phyloP scores from a whole-genome alignment of 768 basidiomycete genomes.

The Hemileccinum rubropunctum region DNA sequence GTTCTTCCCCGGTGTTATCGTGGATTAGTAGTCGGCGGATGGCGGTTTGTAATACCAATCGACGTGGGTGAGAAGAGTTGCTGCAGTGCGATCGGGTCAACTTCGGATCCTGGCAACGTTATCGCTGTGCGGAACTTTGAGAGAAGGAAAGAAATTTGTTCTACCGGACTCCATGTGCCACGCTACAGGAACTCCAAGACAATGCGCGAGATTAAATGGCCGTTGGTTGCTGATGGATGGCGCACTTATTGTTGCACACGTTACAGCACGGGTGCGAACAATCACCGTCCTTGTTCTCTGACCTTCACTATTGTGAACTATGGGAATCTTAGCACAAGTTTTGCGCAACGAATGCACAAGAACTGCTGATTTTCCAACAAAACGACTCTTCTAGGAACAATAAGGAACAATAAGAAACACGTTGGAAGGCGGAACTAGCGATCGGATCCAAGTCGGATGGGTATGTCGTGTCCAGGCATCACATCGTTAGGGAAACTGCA shows the following conservation, averaged over 20 bases:
- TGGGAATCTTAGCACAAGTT: background rate
- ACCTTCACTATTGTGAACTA: background rate
- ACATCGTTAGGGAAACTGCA: slow-evolving; percentile 53
- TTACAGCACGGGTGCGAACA: slow-evolving; percentile 1
- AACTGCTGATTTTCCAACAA: slow-evolving; percentile 14
- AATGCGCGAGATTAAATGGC: slow-evolving; percentile 1
- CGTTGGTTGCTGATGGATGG: slow-evolving; percentile 4
- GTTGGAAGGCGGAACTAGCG: slow-evolving; percentile 2
- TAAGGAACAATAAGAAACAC: slow-evolving; percentile 4
- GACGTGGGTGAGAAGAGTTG: background rate
- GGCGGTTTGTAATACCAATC: background rate
- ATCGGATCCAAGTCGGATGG: background rate
- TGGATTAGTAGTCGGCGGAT: background rate
- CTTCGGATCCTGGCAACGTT: no score
- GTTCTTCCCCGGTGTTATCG: background rate
- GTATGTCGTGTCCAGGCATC: background rate
- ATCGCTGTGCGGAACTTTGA: no score
- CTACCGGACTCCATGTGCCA: background rate
- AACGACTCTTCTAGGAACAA: slow-evolving; percentile 15
- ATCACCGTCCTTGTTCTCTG: slow-evolving; percentile 7
- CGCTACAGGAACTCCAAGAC: background rate
- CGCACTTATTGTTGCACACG: background rate
- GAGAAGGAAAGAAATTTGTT: no score
- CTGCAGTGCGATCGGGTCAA: background rate
- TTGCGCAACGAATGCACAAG: background rate